These are phyloP conservation scores for Paecilomyces sp. DNA, from an alignment of 2,329 filamentous ascomycete species.

Conservation along the genomic window DNA sequence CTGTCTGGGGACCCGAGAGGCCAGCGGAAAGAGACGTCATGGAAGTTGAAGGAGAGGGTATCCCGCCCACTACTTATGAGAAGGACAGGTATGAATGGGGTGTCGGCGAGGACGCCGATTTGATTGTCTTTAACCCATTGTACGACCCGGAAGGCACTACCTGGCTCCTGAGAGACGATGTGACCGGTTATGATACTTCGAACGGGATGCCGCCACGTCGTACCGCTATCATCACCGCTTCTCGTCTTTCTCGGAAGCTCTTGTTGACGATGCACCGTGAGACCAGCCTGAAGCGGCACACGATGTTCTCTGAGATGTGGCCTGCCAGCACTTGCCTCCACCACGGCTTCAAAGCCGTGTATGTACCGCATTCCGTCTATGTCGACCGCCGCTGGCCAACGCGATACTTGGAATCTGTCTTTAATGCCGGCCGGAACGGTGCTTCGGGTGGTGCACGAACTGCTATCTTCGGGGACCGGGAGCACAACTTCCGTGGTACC, in stretches of 20 bases:
- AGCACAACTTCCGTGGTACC: slow-evolving; percentile 80
- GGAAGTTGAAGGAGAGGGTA: slow-evolving; percentile 63
- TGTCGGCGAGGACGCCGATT: slow-evolving; percentile 80
- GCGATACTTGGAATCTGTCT: slow-evolving; percentile 66
- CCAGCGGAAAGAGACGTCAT: slow-evolving; percentile 64
- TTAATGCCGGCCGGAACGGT: slow-evolving; percentile 73
- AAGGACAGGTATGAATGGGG: slow-evolving; percentile 82
- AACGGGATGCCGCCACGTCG: slow-evolving; percentile 61
- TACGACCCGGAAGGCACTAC: slow-evolving; percentile 84
- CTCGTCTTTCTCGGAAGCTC: slow-evolving; percentile 72
- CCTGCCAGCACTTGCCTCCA: slow-evolving; percentile 79
- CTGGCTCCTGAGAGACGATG: slow-evolving; percentile 75
- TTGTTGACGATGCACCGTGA: slow-evolving; percentile 85
- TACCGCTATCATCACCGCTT: slow-evolving; percentile 81
- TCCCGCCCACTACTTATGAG: slow-evolving; percentile 64
- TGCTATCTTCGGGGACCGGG: slow-evolving; percentile 71
- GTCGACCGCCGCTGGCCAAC: slow-evolving; percentile 81
- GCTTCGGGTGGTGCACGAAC: slow-evolving; percentile 66
- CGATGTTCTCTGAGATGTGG: slow-evolving; percentile 97
- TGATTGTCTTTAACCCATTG: slow-evolving; percentile 85
- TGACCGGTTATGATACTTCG: slow-evolving; percentile 72
- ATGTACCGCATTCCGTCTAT: slow-evolving; percentile 80
- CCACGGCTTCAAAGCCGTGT: slow-evolving; percentile 88
- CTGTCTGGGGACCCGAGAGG: slow-evolving; percentile 78
- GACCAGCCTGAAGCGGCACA: slow-evolving; percentile 75